phyloP scores from a whole-genome alignment of 192 early-diverging fungal genomes.

The Helicostylum pulchrum region DNA sequence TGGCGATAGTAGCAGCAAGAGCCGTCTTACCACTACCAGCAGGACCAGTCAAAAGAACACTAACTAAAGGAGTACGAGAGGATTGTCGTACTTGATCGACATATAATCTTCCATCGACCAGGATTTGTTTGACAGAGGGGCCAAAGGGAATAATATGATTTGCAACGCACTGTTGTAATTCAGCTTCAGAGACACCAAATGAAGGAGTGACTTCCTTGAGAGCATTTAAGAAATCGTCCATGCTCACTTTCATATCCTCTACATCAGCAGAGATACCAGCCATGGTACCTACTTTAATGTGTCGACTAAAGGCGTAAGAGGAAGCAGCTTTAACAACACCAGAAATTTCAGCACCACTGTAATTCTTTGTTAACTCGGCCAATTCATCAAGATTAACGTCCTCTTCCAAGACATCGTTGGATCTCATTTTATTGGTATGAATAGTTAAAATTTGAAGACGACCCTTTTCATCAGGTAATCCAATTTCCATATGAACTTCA shows the following conservation, averaged over 20 bases:
- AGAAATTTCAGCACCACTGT: conserved; percentile 94
- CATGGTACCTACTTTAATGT: conserved; percentile 86
- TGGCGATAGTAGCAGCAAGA: conserved; percentile 92
- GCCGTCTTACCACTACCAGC: conserved; percentile 92
- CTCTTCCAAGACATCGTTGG: conserved; percentile 71
- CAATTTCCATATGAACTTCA: conserved; percentile 97
- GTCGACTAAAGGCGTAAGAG: conserved; percentile 94
- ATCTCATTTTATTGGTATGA: conserved; percentile 82
- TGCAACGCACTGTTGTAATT: conserved; percentile 78
- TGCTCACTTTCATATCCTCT: conserved; percentile 82
- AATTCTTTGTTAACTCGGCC: conserved; percentile 91
- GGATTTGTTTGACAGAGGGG: conserved; percentile 47
- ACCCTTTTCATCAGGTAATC: conserved; percentile 88
- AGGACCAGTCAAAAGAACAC: conserved; percentile 83
- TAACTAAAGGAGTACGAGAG: conserved; percentile 85
- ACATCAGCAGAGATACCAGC: conserved; percentile 82
- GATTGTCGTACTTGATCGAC: conserved; percentile 77
- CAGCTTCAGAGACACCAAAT: conserved; percentile 91
- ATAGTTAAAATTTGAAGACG: conserved; percentile 95
- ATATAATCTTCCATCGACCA: conserved; percentile 56
- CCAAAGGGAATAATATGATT: conserved; percentile 86
- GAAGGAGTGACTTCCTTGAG: conserved; percentile 91
- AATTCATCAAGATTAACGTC: conserved; percentile 87
- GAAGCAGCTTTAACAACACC: conserved; percentile 89
- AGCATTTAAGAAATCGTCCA: conserved; percentile 84